phyloP scores from a whole-genome alignment of 192 early-diverging fungal species.

The Backusella parvicylindrica region DNA sequence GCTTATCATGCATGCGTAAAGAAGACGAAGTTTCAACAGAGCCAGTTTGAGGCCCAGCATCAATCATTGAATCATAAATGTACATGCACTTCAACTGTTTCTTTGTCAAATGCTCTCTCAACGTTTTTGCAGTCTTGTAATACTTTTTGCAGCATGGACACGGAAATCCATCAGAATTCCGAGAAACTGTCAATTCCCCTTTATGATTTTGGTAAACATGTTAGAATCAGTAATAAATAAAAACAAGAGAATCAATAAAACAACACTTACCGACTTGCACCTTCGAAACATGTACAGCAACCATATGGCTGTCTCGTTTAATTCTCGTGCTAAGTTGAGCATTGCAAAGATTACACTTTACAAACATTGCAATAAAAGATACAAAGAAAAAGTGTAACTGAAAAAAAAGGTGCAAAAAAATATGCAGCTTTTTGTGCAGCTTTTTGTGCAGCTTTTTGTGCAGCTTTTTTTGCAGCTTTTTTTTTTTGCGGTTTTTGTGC shows the following conservation, averaged over 20 bases:
- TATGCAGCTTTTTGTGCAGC: no score
- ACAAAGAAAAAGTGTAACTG: no score
- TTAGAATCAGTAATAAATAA: not conserved
- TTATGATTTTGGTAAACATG: not conserved
- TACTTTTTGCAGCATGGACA: not conserved
- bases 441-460: no score
- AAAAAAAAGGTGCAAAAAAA: no score
- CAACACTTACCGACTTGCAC: constrained; percentile 1
- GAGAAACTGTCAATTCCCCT: not conserved
- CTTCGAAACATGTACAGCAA: not conserved
- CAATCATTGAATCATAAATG: not conserved
- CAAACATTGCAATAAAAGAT: not conserved
- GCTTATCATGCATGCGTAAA: not conserved
- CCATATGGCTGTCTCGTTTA: not conserved
- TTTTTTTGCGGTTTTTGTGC: no score
- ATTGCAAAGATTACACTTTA: not conserved
- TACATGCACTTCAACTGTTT: not conserved
- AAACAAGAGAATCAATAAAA: constrained; percentile 10
- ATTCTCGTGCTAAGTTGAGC: not conserved
- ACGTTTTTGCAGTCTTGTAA: not conserved
- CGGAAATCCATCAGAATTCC: not conserved
- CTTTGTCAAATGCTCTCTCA: not conserved
- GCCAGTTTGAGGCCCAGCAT: constrained; percentile 4
- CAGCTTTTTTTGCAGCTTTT: no score
- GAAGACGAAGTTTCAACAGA: not conserved